Evolutionary conservation across 495 filamentous ascomycete genomes (phyloP), one percentile per base, ranked within the genome.

Genomic region (Sabuloglossum arenarium): DNA sequence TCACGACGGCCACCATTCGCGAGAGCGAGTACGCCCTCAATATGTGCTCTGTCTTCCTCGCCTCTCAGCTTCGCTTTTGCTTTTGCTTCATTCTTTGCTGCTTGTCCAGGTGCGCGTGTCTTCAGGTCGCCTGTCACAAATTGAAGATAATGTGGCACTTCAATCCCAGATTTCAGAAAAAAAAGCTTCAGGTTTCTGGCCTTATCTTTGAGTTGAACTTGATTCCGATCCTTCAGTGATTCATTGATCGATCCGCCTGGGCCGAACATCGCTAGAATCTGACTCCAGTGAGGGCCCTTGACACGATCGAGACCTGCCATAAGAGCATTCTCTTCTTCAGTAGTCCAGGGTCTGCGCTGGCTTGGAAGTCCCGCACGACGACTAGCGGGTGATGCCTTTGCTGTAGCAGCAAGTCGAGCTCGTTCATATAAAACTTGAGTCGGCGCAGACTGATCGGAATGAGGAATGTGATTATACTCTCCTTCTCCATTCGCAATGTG

Each of bases 151-250:
- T 86, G 86, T 0, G 89, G 89, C 58, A 97, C 90, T 64, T 97
- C 90, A 16, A 86, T 89, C 16, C 84, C 84, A 27, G 82, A 90
- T 70, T 97, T 97, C 53, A 97, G 70, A 67, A 95, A 95, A 70
- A 94, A 94, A 0, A 97, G 75, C 66, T 97, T 97, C 56, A 97
- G 66, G 57, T 97, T 97, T 34, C 89, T 75, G 9, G 89, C 89
- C 65, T 97, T 97, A 63, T 97, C 89, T 64, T 96, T 96, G 14
- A 96, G 73, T 63, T 96, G 89, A 0, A 96, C 90, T 64, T 97
- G 89, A 52, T 89, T 94, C 42, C 89, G 79, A 61, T 95, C 90
- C 61, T 93, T 94, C 34, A 97, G 72, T 5, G 86, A 82, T 59
- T 91, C 82, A 52, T 82, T 89, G 54, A 91, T 78, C 3, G 80